Percentiles rank a stretch among this genome's conserved stretches.
These are phyloP conservation scores for Guadua angustifolia DNA, from an alignment of 176 grass and related monocot species.

Conservation along the genomic window DNA sequence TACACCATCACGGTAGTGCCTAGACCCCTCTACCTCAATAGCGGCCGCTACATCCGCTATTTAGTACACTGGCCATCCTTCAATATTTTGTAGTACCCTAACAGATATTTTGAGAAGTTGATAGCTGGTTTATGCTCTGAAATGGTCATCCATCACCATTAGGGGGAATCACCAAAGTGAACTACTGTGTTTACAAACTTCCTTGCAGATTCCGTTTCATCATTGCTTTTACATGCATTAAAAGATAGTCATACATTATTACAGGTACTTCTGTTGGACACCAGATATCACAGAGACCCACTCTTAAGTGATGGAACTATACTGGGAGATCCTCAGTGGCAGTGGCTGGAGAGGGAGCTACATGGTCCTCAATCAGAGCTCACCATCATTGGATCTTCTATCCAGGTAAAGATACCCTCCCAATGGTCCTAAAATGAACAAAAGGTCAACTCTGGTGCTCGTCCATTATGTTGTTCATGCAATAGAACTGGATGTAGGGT, in stretches of 20 bases:
- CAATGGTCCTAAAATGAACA: neutral
- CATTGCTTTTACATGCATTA: constrained; percentile 14
- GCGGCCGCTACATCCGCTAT: no score
- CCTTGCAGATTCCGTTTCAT: constrained; percentile 17
- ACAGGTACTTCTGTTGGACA: constrained; percentile 93
- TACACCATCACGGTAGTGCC: no score
- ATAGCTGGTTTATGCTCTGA: constrained; percentile 24
- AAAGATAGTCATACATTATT: constrained; percentile 19
- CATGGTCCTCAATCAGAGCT: constrained; percentile 79
- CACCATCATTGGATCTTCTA: constrained; percentile 88
- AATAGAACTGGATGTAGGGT: neutral
- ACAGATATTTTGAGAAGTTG: neutral
- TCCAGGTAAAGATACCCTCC: constrained; percentile 65
- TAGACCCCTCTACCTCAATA: no score
- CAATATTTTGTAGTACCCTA: no score
- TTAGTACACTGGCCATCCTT: no score
- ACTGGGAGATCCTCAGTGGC: constrained; percentile 90
- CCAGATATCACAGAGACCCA: constrained; percentile 94
- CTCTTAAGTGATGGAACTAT: constrained; percentile 81
- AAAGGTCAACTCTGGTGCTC: neutral
- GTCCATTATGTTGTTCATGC: constrained; percentile 6
- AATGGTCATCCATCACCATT: neutral
- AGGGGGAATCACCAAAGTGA: neutral
- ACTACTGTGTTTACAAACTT: constrained; percentile 2
- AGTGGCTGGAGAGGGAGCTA: constrained; percentile 84